phyloP scores from a whole-genome alignment of 2,329 filamentous ascomycete species.

The Paradendryphiella salina region DNA sequence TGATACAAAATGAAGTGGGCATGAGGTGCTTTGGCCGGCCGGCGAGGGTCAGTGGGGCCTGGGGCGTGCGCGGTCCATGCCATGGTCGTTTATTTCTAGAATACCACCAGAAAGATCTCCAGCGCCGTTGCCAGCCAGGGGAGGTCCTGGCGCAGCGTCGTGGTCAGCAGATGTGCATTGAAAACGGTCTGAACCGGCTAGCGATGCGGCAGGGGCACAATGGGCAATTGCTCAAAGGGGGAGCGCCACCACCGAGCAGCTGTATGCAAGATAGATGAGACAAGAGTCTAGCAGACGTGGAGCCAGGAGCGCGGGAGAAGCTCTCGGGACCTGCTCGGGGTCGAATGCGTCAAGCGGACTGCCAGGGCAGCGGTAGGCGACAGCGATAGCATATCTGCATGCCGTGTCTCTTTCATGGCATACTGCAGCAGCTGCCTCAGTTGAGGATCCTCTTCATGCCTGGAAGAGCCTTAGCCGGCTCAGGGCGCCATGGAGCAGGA shows the following conservation, averaged over 20 bases:
- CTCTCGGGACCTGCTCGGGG: conserved; percentile 29
- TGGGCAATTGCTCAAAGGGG: conserved; percentile 39
- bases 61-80: conserved; percentile 37
- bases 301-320: conserved; percentile 34
- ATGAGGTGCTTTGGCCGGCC: conserved; percentile 39
- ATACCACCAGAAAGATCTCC: conserved; percentile 49
- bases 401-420: conserved; percentile 10
- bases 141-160: conserved; percentile 42
- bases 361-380: background rate
- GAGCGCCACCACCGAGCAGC: conserved; percentile 39
- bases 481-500: conserved; percentile 28
- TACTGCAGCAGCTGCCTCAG: conserved; percentile 27
- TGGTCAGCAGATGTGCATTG: conserved; percentile 45
- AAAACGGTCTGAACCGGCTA: conserved; percentile 40
- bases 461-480: conserved; percentile 36
- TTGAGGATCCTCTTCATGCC: conserved; percentile 27
- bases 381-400: conserved; percentile 1
- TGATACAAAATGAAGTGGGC: conserved; percentile 45
- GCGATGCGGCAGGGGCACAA: conserved; percentile 35
- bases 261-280: conserved; percentile 43
- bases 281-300: conserved; percentile 27
- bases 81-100: conserved; percentile 49
- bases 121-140: conserved; percentile 47
- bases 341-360: conserved; percentile 13
- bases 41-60: conserved; percentile 32